These are phyloP conservation scores for Fusarium coffeatum DNA, from an alignment of 2,329 filamentous ascomycete species.

Conservation along the genomic window DNA sequence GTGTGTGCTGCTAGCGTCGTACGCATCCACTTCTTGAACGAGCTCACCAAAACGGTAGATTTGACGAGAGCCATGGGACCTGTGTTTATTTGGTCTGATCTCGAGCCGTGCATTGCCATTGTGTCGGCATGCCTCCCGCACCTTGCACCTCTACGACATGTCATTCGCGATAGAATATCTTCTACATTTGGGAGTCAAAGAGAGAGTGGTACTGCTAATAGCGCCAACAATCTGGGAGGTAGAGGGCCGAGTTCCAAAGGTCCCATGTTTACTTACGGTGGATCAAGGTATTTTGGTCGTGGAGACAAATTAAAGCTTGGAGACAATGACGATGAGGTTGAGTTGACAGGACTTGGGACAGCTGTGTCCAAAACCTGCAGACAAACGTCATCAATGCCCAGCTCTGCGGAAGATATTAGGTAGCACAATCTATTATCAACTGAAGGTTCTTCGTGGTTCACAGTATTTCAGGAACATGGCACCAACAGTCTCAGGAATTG, in stretches of 20 bases:
- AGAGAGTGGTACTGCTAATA: not conserved
- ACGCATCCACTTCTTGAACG: slow-evolving; percentile 12
- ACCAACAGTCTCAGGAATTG: too few relatives aligned
- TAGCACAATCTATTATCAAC: not conserved
- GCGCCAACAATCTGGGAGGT: not conserved
- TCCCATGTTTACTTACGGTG: slow-evolving; percentile 14
- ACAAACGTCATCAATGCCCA: not conserved
- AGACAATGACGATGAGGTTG: slow-evolving; percentile 15
- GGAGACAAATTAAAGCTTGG: slow-evolving; percentile 4
- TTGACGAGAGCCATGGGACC: slow-evolving; percentile 16
- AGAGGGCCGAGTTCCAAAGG: not conserved
- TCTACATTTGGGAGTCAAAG: slow-evolving; percentile 4
- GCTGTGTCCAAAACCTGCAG: not conserved
- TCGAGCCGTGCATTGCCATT: slow-evolving; percentile 23
- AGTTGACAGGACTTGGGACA: not conserved
- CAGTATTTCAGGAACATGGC: too few relatives aligned
- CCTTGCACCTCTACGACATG: slow-evolving; percentile 15
- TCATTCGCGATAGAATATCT: slow-evolving; percentile 2
- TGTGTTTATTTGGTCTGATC: slow-evolving; percentile 24
- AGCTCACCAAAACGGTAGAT: slow-evolving; percentile 5
- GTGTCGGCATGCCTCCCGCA: slow-evolving; percentile 23
- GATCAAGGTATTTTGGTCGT: slow-evolving; percentile 7
- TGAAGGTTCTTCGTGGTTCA: too few relatives aligned
- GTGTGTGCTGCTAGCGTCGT: slow-evolving; percentile 21
- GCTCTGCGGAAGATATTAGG: not conserved